Conservation (phyloP, 1,139 yeast species). For the Blastobotrys serpentis region DNA sequence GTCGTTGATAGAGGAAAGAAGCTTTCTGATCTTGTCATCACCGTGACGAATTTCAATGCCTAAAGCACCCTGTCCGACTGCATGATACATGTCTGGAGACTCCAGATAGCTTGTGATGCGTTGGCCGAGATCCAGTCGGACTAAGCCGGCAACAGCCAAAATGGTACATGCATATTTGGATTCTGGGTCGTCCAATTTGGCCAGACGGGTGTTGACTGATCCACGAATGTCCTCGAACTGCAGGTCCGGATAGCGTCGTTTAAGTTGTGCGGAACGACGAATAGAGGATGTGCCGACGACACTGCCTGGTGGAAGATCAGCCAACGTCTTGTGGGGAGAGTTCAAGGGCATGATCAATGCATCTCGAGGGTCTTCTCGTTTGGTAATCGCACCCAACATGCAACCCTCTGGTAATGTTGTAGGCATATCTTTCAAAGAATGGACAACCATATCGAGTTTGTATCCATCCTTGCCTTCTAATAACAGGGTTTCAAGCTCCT, state of each 20-base stretch:
- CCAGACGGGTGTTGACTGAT: constrained; percentile 75
- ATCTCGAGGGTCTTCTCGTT: constrained; percentile 90
- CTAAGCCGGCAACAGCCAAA: constrained; percentile 89
- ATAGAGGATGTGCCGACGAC: constrained; percentile 94
- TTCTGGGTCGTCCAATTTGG: constrained; percentile 71
- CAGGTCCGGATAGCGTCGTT: constrained; percentile 56
- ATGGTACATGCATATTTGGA: constrained; percentile 72
- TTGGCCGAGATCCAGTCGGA: constrained; percentile 64
- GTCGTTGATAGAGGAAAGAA: constrained; percentile 67
- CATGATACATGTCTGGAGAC: constrained; percentile 87
- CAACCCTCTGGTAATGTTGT: constrained; percentile 87
- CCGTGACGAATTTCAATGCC: constrained; percentile 83
- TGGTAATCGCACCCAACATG: constrained; percentile 80
- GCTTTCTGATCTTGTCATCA: constrained; percentile 56
- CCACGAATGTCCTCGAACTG: constrained; percentile 83
- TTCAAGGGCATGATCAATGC: constrained; percentile 79
- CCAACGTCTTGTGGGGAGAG: constrained; percentile 60
- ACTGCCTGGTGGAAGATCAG: constrained; percentile 79
- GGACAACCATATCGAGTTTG: constrained; percentile 83
- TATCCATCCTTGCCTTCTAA: constrained; percentile 62
- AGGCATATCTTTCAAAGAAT: constrained; percentile 93
- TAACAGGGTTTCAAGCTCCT: constrained; percentile 80
- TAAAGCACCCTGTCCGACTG: constrained; percentile 97
- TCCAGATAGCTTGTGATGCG: constrained; percentile 66
- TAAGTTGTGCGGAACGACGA: constrained; percentile 81